Base-by-base conservation (phyloP, 768 basidiomycete genomes). In the Suillus ampliporus region DNA sequence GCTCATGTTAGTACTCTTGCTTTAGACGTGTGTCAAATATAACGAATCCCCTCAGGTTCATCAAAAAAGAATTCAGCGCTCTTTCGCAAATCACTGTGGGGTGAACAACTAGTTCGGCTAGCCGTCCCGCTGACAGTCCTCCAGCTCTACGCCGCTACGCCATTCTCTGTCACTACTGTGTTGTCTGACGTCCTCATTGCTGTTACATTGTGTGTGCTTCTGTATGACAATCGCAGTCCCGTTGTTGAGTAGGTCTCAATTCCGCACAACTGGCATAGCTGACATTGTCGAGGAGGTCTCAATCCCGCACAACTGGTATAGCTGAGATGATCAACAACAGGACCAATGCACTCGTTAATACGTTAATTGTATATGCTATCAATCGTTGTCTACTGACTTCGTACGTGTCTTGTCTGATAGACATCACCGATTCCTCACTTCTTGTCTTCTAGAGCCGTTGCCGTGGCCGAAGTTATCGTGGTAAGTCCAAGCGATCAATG, bases 331-430 rank as follows among this genome's bases (percentile, higher is more conserved):
- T 53, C 38, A 26, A 21, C 17, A 7, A 19, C 57, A 83, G 82
- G 35, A 82, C 83, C 3, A 79, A 82, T 52, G 74, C 70, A 1
- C 61, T 83, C 14, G 71, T 84, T n/a, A 79, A 78, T 17, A 75
- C 71, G 3, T 69, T 84, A 28, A 84, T 83, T 6, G 68, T 84
- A 28, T 84, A 81, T 64, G 80, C 83, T 5, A 80, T 84, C 64
- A 83, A 83, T 63, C 82, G 83, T 6, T 83, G 82, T 60, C 63
- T 84, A 14, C 67, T 84, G 43, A 83, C 83, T 35, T 80, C 81
- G 82, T 83, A 63, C 60, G 81, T 72, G 4, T 19, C 23, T 54
- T 47, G 5, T 28, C 56, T 35, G 19, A 47, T 31, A 31, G 43
- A 31, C 28, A 35, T 43, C 28, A 14, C 35, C 37, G 5, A 41